Conservation (phyloP, 768 basidiomycete genomes). For the Lactifluus hygrophoroides region DNA sequence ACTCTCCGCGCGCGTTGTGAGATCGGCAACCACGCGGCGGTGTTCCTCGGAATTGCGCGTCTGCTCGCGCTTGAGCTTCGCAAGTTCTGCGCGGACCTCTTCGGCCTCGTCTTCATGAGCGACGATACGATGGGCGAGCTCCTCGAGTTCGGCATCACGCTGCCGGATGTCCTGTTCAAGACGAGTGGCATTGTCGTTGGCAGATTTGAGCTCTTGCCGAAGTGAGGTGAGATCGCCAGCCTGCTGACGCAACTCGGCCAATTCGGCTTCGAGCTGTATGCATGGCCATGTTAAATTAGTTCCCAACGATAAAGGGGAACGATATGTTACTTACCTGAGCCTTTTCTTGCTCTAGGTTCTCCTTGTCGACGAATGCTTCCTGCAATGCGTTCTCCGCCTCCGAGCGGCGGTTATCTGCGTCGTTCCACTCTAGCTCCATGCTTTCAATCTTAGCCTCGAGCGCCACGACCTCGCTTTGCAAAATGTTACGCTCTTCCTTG, state of each 20-base stretch:
- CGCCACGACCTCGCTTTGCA: constrained; percentile 25
- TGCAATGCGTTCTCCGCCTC: constrained; percentile 51
- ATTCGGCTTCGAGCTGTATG: constrained; percentile 43
- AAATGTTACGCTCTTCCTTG: constrained; percentile 25
- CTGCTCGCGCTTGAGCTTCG: constrained; percentile 47
- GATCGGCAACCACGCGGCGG: constrained; percentile 37
- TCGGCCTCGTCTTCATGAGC: constrained; percentile 47
- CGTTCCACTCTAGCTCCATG: constrained; percentile 49
- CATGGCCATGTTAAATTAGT: neutral
- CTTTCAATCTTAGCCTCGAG: constrained; percentile 24
- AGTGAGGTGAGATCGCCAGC: constrained; percentile 41
- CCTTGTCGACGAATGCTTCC: constrained; percentile 43
- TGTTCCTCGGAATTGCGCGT: constrained; percentile 43
- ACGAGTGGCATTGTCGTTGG: constrained; percentile 42
- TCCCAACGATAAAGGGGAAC: neutral
- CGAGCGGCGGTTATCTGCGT: constrained; percentile 44
- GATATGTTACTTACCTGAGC: constrained; percentile 2
- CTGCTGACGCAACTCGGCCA: constrained; percentile 46
- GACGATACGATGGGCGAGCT: constrained; percentile 38
- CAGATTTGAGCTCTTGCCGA: constrained; percentile 47
- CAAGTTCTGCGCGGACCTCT: constrained; percentile 45
- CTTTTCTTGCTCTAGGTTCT: constrained; percentile 37
- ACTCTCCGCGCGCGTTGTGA: constrained; percentile 38
- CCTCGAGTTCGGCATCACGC: constrained; percentile 47
- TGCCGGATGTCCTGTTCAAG: constrained; percentile 49